phyloP scores from a whole-genome alignment of 2,329 filamentous ascomycete genomes.

The Fusarium liriodendri region DNA sequence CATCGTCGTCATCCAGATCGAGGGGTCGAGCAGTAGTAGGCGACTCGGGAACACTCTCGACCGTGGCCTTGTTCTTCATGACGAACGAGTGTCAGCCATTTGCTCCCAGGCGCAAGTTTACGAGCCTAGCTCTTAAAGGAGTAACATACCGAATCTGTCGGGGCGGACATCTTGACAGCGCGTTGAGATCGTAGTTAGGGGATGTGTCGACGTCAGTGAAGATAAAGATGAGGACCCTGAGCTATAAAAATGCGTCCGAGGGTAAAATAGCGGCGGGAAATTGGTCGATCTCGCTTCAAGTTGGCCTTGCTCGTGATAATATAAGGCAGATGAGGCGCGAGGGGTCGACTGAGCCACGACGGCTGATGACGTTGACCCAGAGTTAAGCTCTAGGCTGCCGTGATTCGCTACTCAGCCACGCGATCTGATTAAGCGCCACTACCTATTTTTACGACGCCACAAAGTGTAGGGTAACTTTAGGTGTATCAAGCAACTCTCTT shows the following conservation, averaged over 20 bases:
- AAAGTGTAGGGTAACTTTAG: constrained; percentile 29
- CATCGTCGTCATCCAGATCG: constrained; percentile 77
- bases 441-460: neutral
- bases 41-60: constrained; percentile 66
- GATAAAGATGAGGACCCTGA: constrained; percentile 8
- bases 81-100: constrained; percentile 36
- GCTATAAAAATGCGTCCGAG: constrained; percentile 11
- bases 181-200: constrained; percentile 8
- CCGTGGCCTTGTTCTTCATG: constrained; percentile 57
- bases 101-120: constrained; percentile 22
- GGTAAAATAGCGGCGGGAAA: constrained; percentile 33
- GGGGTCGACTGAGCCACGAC: constrained; percentile 46
- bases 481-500: neutral
- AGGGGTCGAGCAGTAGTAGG: constrained; percentile 73
- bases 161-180: constrained; percentile 54
- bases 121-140: constrained; percentile 7
- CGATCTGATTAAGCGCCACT: constrained; percentile 22
- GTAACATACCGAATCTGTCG: constrained; percentile 57
- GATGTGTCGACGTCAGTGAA: neutral
- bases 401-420: constrained; percentile 39
- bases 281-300: constrained; percentile 44
- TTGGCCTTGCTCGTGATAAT: constrained; percentile 44
- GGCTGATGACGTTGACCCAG: constrained; percentile 54
- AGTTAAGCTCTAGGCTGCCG: constrained; percentile 37
- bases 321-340: constrained; percentile 45